Percentiles rank a stretch among this genome's conserved stretches.
Evolutionary conservation across 169 alveolate genomes (phyloP).

Genomic region (Hepatocystis sp.): DNA sequence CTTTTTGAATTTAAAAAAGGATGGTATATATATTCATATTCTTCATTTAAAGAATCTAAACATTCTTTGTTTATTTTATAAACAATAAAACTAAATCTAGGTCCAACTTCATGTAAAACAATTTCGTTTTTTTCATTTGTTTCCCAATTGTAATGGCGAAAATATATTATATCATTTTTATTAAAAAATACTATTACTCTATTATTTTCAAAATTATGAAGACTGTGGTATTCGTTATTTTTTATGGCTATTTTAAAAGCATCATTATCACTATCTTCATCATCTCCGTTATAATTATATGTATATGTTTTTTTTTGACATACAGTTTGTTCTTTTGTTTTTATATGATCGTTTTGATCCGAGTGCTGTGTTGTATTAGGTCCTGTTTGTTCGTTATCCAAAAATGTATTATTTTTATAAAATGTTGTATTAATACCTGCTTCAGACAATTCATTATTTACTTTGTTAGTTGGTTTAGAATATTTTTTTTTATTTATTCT

Average conservation of each 20-base stretch:
- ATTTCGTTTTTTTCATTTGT: conserved; percentile 88
- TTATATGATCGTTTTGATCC: neutral
- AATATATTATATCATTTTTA: conserved; percentile 92
- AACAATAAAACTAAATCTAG: conserved; percentile 95
- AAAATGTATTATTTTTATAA: too few relatives aligned
- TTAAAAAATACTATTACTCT: conserved; percentile 94
- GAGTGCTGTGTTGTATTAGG: neutral
- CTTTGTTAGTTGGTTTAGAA: neutral
- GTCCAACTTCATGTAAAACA: conserved; percentile 94
- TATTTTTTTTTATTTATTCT: conserved; percentile 74
- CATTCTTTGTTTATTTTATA: conserved; percentile 98
- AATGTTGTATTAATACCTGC: neutral
- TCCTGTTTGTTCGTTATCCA: conserved; percentile 11
- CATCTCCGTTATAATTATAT: conserved; percentile 8
- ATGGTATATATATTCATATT: conserved; percentile 97
- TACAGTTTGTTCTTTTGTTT: too few relatives aligned
- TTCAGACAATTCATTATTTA: neutral
- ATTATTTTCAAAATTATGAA: conserved; percentile 87
- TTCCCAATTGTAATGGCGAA: conserved; percentile 95
- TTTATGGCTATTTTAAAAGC: conserved; percentile 31
- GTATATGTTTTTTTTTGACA: neutral
- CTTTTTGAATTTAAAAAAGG: conserved; percentile 97
- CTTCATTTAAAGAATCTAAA: conserved; percentile 96
- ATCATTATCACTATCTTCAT: conserved; percentile 14
- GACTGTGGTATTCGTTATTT: conserved; percentile 32